Base-by-base conservation (phyloP, 495 filamentous ascomycete species). In the Cercophora scortea region DNA sequence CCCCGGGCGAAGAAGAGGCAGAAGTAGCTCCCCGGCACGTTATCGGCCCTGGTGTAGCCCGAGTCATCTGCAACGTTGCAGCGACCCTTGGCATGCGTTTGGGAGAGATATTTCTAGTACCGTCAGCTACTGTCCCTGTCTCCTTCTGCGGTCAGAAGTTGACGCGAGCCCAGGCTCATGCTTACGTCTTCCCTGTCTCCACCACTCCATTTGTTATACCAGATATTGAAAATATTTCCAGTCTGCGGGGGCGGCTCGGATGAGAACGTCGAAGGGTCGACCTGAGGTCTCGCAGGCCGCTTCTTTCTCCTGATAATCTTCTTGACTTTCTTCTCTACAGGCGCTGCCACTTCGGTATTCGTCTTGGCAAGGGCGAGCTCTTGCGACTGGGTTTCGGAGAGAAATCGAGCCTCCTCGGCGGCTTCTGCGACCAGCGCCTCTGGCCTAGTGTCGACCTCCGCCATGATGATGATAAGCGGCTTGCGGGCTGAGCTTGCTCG, bases 161-260 rank as follows among this genome's bases (percentile, higher is more conserved):
- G 25, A 5, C 25, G 25, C 25, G 5, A 25, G 5, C 36, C 36
- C 36, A 38, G 13, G 7, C 36, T 38, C 36, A 38, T 25, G 43
- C 17, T 18, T 9, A 13, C 16, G 73, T 96, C 91, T 59, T 96
- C 92, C 41, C 91, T 84, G 67, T 98, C 91, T 52, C 94, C 92
- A 47, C 92, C 93, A 6, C 81, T 82, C 90, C 90, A 96, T 68
- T 95, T 95, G 71, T 93, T 94, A 66, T 95, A 92, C 52, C 52
- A 50, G 6, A 45, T 39, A 38, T 96, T 96, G 77, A 92, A 98
- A 47, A 88, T 85, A 0, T 87, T 91, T 40, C 93, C 93, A 0
- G 92, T 96, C 58, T 96, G 91, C 3, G 87, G 85, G 1, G 92
- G 88, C 1, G 85, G 85, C 54, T 94, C 87, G 45, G 82, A 82